phyloP scores from a whole-genome alignment of 805 yeast genomes.

The Spathaspora gorwiae region DNA sequence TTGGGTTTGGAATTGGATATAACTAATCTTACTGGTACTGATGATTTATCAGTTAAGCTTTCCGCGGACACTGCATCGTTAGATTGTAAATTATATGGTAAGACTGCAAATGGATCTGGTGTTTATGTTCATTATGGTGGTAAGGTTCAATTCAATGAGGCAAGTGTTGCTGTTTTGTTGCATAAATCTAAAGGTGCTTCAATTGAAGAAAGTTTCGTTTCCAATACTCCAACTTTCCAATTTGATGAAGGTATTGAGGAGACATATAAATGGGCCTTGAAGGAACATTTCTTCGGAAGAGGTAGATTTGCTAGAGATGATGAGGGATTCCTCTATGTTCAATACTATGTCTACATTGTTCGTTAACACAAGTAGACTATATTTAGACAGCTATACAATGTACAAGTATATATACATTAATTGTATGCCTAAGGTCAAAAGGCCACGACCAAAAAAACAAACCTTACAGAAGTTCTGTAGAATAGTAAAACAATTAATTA shows the following conservation, averaged over 20 bases:
- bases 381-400: too few relatives aligned
- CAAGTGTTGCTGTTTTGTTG: constrained; percentile 31
- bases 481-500: too few relatives aligned
- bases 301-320: constrained; percentile 54
- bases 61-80: constrained; percentile 25
- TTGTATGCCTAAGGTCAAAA: too few relatives aligned
- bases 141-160: constrained; percentile 35
- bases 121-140: constrained; percentile 47
- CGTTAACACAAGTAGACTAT: constrained; percentile 7
- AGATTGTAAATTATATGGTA: constrained; percentile 49
- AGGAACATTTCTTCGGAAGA: constrained; percentile 49
- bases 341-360: constrained; percentile 46
- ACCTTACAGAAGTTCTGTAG: too few relatives aligned
- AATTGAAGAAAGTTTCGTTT: constrained; percentile 46
- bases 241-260: constrained; percentile 40
- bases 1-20: constrained; percentile 30
- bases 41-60: constrained; percentile 40
- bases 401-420: too few relatives aligned
- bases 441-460: too few relatives aligned
- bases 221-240: constrained; percentile 42
- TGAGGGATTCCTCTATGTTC: constrained; percentile 45
- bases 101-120: constrained; percentile 40
- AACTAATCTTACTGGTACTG: constrained; percentile 36
- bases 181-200: constrained; percentile 24
- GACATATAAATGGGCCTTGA: constrained; percentile 47